A percentile compares a stretch with the other conserved stretches of the same genome.
phyloP scores from a whole-genome alignment of 306 rosid species.

The Quercus mongolica region DNA sequence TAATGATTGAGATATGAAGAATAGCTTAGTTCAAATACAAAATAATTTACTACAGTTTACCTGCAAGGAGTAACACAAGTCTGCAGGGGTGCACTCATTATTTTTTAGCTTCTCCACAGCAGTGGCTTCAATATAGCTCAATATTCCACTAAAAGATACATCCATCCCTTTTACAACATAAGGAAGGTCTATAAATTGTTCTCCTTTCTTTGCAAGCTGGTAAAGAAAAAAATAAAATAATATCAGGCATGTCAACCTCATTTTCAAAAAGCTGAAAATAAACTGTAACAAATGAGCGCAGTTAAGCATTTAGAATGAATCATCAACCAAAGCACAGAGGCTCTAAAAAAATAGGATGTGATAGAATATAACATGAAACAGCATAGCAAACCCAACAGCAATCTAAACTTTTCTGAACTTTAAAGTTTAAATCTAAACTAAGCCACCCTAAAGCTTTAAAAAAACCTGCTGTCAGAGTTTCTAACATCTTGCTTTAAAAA shows the following conservation, averaged over 20 bases:
- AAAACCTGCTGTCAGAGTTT: no score
- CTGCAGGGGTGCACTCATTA: slow-evolving; percentile 89
- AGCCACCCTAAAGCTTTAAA: no score
- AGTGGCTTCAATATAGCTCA: slow-evolving; percentile 87
- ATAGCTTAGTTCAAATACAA: slow-evolving; percentile 10
- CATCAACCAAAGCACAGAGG: not conserved
- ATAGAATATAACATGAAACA: not conserved
- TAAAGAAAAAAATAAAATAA: slow-evolving; percentile 8
- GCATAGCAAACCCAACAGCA: not conserved
- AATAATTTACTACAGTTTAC: slow-evolving; percentile 13
- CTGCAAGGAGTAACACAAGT: slow-evolving; percentile 93
- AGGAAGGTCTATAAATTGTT: slow-evolving; percentile 76
- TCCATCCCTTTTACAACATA: slow-evolving; percentile 96
- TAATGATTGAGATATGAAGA: not conserved
- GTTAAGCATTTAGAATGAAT: not conserved
- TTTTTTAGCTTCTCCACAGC: slow-evolving; percentile 72
- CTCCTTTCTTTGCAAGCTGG: slow-evolving; percentile 91
- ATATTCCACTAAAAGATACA: slow-evolving; percentile 84
- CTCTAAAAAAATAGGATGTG: not conserved
- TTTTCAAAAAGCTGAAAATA: no score
- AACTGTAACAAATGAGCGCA: no score
- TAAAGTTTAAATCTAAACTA: no score
- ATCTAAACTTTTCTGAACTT: no score
- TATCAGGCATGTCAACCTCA: slow-evolving; percentile 6
- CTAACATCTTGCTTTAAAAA: no score